Conservation (phyloP, 2,329 filamentous ascomycete genomes). For the Didymella segeticola region DNA sequence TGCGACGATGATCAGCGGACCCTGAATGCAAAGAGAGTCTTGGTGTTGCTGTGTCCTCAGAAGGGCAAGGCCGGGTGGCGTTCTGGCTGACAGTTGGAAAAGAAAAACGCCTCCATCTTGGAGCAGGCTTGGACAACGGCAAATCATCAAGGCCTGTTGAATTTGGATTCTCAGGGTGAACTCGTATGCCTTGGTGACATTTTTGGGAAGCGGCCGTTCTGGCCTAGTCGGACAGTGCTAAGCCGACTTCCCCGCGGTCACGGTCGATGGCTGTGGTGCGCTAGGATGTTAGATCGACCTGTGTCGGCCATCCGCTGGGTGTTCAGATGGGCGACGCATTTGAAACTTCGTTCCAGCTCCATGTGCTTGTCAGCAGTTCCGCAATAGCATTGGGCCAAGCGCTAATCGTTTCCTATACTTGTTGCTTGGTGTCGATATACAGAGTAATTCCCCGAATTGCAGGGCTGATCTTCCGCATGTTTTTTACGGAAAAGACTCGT, state of each 20-base stretch:
- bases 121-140: constrained; percentile 9
- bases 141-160: constrained; percentile 21
- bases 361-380: constrained; percentile 40
- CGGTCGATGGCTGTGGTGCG: constrained; percentile 41
- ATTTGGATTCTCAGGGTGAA: constrained; percentile 24
- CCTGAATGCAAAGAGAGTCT: constrained; percentile 18
- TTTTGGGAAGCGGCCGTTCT: constrained; percentile 38
- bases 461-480: constrained; percentile 36
- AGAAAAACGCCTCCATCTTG: constrained; percentile 2
- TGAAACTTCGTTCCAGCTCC: constrained; percentile 43
- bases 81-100: constrained; percentile 17
- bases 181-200: constrained; percentile 30
- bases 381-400: constrained; percentile 34
- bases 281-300: constrained; percentile 43
- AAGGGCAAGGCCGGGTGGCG: constrained; percentile 18
- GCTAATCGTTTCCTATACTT: constrained; percentile 35
- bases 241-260: constrained; percentile 46
- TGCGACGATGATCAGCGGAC: constrained; percentile 22
- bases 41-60: constrained; percentile 17
- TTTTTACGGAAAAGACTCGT: constrained; percentile 30
- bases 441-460: constrained; percentile 40
- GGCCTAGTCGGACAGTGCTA: constrained; percentile 34
- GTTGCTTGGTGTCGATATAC: constrained; percentile 38
- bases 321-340: constrained; percentile 39
- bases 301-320: constrained; percentile 37